Evolutionary conservation across 768 basidiomycete genomes (phyloP), one percentile per base, ranked within the genome.

Genomic region (Naganishia vishniacii): DNA sequence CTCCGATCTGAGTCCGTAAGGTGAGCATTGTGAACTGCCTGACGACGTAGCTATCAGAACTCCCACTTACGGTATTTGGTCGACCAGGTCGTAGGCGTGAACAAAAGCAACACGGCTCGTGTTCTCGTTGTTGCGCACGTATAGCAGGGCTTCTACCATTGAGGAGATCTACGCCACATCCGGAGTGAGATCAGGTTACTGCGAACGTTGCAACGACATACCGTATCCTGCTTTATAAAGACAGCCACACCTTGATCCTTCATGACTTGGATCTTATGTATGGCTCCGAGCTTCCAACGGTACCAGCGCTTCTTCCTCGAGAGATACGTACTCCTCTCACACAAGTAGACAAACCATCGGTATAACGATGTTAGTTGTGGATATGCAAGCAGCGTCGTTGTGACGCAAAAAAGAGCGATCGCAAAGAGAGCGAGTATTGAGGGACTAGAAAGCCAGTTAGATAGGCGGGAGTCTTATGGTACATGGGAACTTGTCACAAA

Each of bases 91-190:
- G 62, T 81, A 79, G 69, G 86, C 87, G 69, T 88, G 86, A 3
- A 88, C 80, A 13, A 88, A 81, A 75, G 86, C 86, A 61, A 88
- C 69, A 68, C 83, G 81, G 0, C 85, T 81, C 0, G 88, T 88
- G 68, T 85, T 84, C 73, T 89, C 87, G 68, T 87, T 88, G 62
- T 80, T 78, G 44, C 79, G 77, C 2, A 87, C 85, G 67, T 88
- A 88, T 13, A 84, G 75, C 29, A 88, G 79, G 81, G 85, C 84
- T 56, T 83, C 81, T 64, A 87, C 83, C 3, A 88, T 68, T 37
- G 79, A 78, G 68, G 86, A 83, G 67, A 88, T 86, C 88, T 89
- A 51, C 25, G 4, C 5, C 12, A 20, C 15, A 3, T 20, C 4
- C 7, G n/a, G 2, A 16, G n/a, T n/a, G 32, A 25, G n/a, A 37